Base-by-base conservation (phyloP, 2,329 filamentous ascomycete species). In the Aspergillus spinulosporus region DNA sequence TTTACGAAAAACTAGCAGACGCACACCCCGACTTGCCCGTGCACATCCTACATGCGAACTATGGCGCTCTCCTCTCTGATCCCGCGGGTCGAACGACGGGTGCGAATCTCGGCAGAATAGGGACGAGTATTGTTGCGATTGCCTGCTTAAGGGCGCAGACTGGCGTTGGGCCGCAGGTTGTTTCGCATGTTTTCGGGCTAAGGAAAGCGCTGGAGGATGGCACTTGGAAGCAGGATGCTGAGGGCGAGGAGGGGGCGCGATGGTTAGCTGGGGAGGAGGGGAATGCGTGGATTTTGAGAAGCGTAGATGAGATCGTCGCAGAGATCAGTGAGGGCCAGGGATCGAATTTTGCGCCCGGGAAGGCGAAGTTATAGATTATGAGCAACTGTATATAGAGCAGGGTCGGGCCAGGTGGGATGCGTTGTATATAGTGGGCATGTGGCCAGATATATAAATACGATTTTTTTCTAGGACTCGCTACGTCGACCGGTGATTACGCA, bases 11-110 rank as follows among this genome's bases (percentile, higher is more conserved):
- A 73, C 83, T 95, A 1, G 88, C 84, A 0, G 80, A 81, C n/a
- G 85, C 87, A 8, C 90, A 95, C 68, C 90, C 90, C 0, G 90
- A 94, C 69, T 74, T 95, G 26, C 90, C 90, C 0, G 88, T 92
- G 2, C 86, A 90, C 67, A 94, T 95, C 63, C 76, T 94, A 11
- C 80, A 86, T 62, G 82, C 81, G 49, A 87, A 93, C 69, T 95
- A 95, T 70, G 86, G 86, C 0, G 84, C 84, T 1, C 72, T 94
- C 9, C 84, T 95, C 37, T 82, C 88, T 0, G 88, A 94, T 63
- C 89, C 89, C 1, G 71, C 79, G 0, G 66, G 64, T 2, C 72
- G 75, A 5, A 67, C 72, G 3, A 80, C 79, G 0, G 68, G 80
- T 21, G 78, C 74, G 0, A 82, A 79, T 14, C 82, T 89, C 0